Conservation (phyloP, 2,329 filamentous ascomycete species). For the Cytospora leucostoma region DNA sequence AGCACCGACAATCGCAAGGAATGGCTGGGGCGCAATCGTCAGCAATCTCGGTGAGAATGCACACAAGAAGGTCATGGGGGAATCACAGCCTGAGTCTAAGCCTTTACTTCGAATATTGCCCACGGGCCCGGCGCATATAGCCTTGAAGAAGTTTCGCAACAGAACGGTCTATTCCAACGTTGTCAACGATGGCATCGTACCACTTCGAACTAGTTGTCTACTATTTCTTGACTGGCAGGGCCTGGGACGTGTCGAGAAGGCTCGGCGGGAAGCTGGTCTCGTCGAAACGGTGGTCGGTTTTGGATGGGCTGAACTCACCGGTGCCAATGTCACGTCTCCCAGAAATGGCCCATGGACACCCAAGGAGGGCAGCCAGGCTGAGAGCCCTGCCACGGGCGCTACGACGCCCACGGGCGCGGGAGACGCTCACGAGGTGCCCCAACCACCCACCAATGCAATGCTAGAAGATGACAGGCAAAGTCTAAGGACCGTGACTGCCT, state of each 20-base stretch:
- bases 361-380: constrained; percentile 34
- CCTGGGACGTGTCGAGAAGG: constrained; percentile 89
- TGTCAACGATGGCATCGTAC: constrained; percentile 96
- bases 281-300: constrained; percentile 92
- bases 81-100: constrained; percentile 77
- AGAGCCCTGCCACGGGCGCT: constrained; percentile 31
- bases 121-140: constrained; percentile 85
- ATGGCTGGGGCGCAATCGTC: constrained; percentile 86
- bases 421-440: constrained; percentile 64
- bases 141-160: constrained; percentile 84
- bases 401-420: constrained; percentile 39
- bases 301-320: constrained; percentile 91
- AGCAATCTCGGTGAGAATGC: constrained; percentile 74
- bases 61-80: constrained; percentile 59
- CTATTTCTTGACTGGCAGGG: constrained; percentile 97
- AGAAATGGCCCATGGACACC: constrained; percentile 49
- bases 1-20: constrained; percentile 79
- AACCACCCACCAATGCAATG: constrained; percentile 66
- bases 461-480: constrained; percentile 67
- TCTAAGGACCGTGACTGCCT: constrained; percentile 48
- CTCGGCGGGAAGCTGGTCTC: constrained; percentile 84
- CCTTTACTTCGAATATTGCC: constrained; percentile 86
- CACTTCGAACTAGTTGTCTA: constrained; percentile 91
- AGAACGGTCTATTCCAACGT: constrained; percentile 95
- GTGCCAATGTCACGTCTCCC: constrained; percentile 57